Evolutionary conservation across 2,329 filamentous ascomycete species (phyloP).

Genomic region (Colletotrichum zoysiae): DNA sequence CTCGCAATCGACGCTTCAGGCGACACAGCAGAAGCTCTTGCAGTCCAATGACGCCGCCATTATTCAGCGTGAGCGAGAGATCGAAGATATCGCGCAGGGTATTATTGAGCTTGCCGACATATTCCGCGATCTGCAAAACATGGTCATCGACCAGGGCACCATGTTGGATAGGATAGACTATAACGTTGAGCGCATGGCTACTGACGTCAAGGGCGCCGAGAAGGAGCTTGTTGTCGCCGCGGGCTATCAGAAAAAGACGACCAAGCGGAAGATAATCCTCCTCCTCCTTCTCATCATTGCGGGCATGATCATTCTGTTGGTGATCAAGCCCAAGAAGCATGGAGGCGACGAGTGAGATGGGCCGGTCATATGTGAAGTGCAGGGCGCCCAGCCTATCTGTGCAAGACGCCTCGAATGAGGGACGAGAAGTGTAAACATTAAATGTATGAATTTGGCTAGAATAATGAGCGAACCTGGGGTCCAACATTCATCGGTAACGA

Average conservation of each 20-base stretch:
- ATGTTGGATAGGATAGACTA: constrained; percentile 97
- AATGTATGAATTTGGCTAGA: constrained; percentile 43
- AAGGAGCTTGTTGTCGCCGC: constrained; percentile 91
- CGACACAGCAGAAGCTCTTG: constrained; percentile 77
- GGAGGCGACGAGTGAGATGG: constrained; percentile 45
- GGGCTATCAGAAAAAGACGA: constrained; percentile 87
- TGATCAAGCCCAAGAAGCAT: constrained; percentile 80
- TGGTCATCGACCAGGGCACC: constrained; percentile 94
- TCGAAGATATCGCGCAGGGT: constrained; percentile 96
- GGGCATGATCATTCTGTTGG: constrained; percentile 86
- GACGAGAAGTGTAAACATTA: constrained; percentile 43
- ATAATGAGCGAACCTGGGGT: constrained; percentile 37
- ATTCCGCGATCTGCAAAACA: constrained; percentile 94
- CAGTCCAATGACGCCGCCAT: constrained; percentile 87
- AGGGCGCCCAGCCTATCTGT: background rate
- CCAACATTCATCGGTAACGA: constrained; percentile 1
- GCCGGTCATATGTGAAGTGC: constrained; percentile 8
- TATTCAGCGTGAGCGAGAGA: constrained; percentile 92
- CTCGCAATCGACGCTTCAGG: constrained; percentile 88
- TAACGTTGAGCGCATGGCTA: constrained; percentile 96
- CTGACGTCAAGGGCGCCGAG: constrained; percentile 91
- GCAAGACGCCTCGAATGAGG: constrained; percentile 12
- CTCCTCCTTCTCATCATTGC: constrained; percentile 87
- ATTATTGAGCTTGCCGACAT: constrained; percentile 98
- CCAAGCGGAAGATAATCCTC: constrained; percentile 93